phyloP scores from a whole-genome alignment of 2,329 filamentous ascomycete genomes.

The Metarhizium album region DNA sequence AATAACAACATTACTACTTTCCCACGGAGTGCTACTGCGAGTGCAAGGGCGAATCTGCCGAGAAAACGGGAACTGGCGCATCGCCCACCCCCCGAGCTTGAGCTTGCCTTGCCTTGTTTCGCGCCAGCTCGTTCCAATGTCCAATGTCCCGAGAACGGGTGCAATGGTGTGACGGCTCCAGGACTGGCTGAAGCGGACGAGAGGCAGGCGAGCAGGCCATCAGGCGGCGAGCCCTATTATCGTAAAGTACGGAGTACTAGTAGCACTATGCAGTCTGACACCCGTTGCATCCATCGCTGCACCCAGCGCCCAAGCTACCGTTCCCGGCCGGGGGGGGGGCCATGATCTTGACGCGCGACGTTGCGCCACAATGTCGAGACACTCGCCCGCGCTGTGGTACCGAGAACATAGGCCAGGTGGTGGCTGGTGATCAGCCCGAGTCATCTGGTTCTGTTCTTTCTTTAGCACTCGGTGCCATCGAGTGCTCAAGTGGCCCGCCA shows the following conservation, averaged over 20 bases:
- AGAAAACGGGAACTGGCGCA: neutral
- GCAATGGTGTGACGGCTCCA: neutral
- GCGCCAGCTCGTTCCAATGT: neutral
- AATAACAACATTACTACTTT: too few species aligned
- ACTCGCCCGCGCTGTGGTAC: neutral
- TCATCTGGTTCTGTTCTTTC: too few species aligned
- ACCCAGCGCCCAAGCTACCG: neutral
- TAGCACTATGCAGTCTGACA: neutral
- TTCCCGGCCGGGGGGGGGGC: conserved; percentile 5
- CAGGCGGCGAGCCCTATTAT: too few species aligned
- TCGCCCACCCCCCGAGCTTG: conserved; percentile 2
- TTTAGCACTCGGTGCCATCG: neutral
- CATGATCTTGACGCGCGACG: conserved; percentile 3
- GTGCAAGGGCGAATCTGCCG: neutral
- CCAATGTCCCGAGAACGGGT: neutral
- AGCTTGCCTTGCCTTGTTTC: neutral
- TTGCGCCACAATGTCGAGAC: conserved; percentile 10
- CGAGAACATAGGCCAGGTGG: too few species aligned
- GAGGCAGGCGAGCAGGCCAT: too few species aligned
- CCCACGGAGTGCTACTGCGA: neutral
- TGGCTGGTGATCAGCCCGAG: too few species aligned
- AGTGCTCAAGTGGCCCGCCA: too few species aligned
- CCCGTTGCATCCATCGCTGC: neutral
- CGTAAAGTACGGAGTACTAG: too few species aligned
- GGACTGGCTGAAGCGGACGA: neutral